Evolutionary conservation across 495 filamentous ascomycete genomes (phyloP), one percentile per base, ranked within the genome.

Genomic region (Barbatosphaeria neglecta): DNA sequence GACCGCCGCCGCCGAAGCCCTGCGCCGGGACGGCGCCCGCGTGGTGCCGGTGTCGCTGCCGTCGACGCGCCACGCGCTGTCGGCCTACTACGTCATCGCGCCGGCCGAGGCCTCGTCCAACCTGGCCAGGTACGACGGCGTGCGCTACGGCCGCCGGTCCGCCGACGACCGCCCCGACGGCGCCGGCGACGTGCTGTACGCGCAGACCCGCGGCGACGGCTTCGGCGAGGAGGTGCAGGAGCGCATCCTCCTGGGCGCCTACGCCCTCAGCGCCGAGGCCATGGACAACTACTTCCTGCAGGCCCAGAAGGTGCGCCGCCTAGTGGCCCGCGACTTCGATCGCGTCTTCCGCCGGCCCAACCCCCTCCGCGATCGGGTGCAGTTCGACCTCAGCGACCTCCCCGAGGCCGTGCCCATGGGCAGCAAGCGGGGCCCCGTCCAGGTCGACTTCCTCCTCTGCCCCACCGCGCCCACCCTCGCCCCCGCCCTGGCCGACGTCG

Each of bases 271-370:
- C 64, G 87, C 92, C 1, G 79, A 82, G 50, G 87, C 88, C 10
- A 93, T 93, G 49, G 84, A 95, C 55, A 97, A 97, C 58, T 96
- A 97, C 61, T 99, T 99, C 60, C 78, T 94, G 43, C 80, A 95
- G 61, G 92, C 92, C 43, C 92, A 99, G 61, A 80, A 80, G 46
- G 77, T 95, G 39, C 83, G 92, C 3, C 75, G 87, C 41, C 69
- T 96, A 11, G 86, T 99, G 5, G 79, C 85, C 59, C 63, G 68
- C 18, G 93, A 98, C 53, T 97, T 99, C 55, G 77, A 96, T 56
- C 57, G 76, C 10, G 78, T 84, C 3, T 97, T 99, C 56, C 53
- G 59, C 11, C 57, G 80, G 23, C 62, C 65, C 4, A 85, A 95
- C 59, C 81, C 81, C 6, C 72, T 97, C 9, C 59, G 65, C 16